These are phyloP conservation scores for Botrytis aclada DNA, from an alignment of 2,329 filamentous ascomycete genomes.

Conservation along the genomic window DNA sequence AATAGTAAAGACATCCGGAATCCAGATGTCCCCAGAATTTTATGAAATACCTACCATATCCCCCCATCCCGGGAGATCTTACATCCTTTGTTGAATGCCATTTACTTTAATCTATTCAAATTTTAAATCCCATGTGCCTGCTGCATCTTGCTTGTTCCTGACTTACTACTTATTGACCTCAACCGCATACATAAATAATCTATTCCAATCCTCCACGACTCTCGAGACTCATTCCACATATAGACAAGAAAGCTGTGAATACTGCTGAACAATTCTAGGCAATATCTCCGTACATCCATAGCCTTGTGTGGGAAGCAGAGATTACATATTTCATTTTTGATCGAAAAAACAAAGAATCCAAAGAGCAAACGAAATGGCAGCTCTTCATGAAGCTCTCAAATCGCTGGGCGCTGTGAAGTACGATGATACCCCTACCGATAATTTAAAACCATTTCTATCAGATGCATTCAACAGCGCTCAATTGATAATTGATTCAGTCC, in stretches of 20 bases:
- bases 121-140: background rate
- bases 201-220: background rate
- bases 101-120: background rate
- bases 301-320: background rate
- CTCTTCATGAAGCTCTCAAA: constrained; percentile 57
- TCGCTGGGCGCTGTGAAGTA: constrained; percentile 56
- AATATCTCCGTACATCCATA: background rate
- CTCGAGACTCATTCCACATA: background rate
- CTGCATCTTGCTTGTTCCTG: background rate
- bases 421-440: constrained; percentile 45
- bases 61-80: no score
- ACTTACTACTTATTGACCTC: background rate
- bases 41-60: background rate
- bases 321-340: background rate
- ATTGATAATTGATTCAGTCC: constrained; percentile 73
- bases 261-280: no score
- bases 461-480: constrained; percentile 65
- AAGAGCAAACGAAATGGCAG: constrained; percentile 44
- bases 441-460: constrained; percentile 52
- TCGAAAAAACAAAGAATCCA: background rate
- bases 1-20: background rate
- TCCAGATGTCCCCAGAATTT: background rate
- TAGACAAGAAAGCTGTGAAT: no score
- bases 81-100: background rate
- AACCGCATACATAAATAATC: background rate